Base-by-base conservation (phyloP, 768 basidiomycete genomes). In the Auriculariales sp. region DNA sequence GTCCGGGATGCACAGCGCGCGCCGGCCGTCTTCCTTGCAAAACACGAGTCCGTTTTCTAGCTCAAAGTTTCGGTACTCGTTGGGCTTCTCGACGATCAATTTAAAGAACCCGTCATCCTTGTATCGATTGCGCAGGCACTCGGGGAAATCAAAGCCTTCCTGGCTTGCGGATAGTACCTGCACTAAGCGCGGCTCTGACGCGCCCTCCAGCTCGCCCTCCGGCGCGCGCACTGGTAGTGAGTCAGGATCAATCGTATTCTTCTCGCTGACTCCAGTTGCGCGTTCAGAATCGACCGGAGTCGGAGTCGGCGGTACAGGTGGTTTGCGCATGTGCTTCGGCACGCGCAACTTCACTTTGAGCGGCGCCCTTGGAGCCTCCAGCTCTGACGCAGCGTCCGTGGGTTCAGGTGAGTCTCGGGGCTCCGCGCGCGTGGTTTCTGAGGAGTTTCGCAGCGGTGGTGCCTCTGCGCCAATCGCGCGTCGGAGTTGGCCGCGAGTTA, bases 81-180 rank as follows among this genome's bases (percentile, higher is more conserved):
- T 24, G 2, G 52, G 54, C 2, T 42, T 45, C 7, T 49, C 45
- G 0, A 65, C 2, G 6, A 70, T 57, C 0, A 48, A 19, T 1
- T 45, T 55, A 29, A 66, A 66, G 51, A 65, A 61, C 30, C 57
- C 56, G 47, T 53, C 53, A 3, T 55, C 51, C 3, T 17, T 48
- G 32, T 63, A 58, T 0, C 54, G 49, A 0, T 53, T 48, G 2
- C 55, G 36, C 1, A 65, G 35, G 1, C 27, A 4, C 3, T 27
- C 34, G 0, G 51, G 53, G 3, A 64, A 27, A 28, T 55, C 50
- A 24, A 52, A 49, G 9, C 27, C 52, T 2, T 51, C 33, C 47
- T 57, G 49, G 27, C 36, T 42, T 2, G 28, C 44, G 6, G 35
- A 7, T 5, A 55, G 48, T 7, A 57, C 27, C 6, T 49, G 28